These are phyloP conservation scores for Trifolium pratense DNA, from an alignment of 306 rosid genomes.

Conservation along the genomic window DNA sequence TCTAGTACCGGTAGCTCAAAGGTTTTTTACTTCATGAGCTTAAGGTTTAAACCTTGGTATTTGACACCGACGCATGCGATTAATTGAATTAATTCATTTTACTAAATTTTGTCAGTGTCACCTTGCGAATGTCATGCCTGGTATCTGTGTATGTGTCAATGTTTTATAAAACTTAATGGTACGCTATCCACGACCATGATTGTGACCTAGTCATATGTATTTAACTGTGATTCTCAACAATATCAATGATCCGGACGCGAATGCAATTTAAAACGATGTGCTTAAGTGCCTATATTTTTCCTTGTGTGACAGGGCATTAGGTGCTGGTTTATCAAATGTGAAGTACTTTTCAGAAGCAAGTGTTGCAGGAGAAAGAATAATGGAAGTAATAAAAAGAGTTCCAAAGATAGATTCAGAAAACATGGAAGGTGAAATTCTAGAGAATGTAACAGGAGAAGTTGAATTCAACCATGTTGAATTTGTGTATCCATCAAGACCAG, in stretches of 20 bases:
- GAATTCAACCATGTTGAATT: slow-evolving; percentile 66
- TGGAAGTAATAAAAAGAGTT: slow-evolving; percentile 75
- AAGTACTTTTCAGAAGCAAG: slow-evolving; percentile 83
- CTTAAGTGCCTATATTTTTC: not conserved
- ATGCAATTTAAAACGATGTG: not conserved
- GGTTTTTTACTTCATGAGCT: not conserved
- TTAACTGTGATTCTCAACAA: not conserved
- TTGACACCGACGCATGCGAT: too few relatives aligned
- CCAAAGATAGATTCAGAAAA: slow-evolving; percentile 85
- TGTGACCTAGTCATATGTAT: not conserved
- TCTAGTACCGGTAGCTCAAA: not conserved
- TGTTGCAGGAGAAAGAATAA: slow-evolving; percentile 70
- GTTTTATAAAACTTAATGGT: not conserved
- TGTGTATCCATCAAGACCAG: slow-evolving; percentile 89
- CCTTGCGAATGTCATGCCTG: too few relatives aligned
- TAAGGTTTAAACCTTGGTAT: not conserved
- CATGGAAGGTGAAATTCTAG: slow-evolving; percentile 64
- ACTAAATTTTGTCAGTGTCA: too few relatives aligned
- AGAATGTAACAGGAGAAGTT: slow-evolving; percentile 62
- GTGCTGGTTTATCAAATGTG: slow-evolving; percentile 79
- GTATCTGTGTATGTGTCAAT: too few relatives aligned
- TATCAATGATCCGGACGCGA: not conserved
- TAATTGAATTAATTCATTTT: too few relatives aligned
- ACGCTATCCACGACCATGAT: too few relatives aligned
- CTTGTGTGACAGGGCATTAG: slow-evolving; percentile 63